Conservation (phyloP, 768 basidiomycete species). For the Clathrus columnatus region DNA sequence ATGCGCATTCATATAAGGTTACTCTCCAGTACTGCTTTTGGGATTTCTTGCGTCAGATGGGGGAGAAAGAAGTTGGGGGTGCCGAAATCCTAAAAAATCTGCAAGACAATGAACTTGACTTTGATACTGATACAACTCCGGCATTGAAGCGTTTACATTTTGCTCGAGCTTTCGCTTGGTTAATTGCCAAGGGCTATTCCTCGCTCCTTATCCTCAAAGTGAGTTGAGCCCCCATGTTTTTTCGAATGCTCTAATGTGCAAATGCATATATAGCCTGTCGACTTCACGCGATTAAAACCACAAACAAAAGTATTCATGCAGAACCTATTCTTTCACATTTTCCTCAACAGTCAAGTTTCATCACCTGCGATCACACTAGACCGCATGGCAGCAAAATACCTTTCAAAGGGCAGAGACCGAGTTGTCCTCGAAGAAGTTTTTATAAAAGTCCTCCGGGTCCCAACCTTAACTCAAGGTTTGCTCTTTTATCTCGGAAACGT, state of each 20-base stretch:
- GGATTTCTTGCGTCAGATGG: conserved; percentile 92
- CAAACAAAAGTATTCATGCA: conserved; percentile 58
- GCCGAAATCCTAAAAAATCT: conserved; percentile 61
- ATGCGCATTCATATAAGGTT: conserved; percentile 78
- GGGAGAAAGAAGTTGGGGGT: conserved; percentile 76
- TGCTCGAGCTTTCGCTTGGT: conserved; percentile 86
- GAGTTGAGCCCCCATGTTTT: conserved; percentile 8
- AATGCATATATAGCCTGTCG: conserved; percentile 55
- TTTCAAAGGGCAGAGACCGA: conserved; percentile 42
- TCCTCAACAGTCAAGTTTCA: conserved; percentile 65
- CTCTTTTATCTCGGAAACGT: conserved; percentile 55
- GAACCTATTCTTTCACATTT: conserved; percentile 58
- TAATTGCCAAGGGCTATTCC: conserved; percentile 78
- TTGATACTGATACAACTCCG: conserved; percentile 46
- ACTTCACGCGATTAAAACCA: conserved; percentile 68
- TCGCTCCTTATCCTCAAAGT: conserved; percentile 81
- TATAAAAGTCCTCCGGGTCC: conserved; percentile 58
- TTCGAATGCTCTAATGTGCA: background rate
- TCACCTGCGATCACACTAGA: conserved; percentile 47
- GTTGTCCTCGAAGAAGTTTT: conserved; percentile 68
- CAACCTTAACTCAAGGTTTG: conserved; percentile 65
- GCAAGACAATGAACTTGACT: conserved; percentile 33
- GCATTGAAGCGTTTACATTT: conserved; percentile 56
- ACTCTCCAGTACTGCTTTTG: conserved; percentile 93
- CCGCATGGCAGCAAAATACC: conserved; percentile 18